Evolutionary conservation across 2,329 filamentous ascomycete genomes (phyloP), one percentile per base, ranked within the genome.

Genomic region (Hirsutella rhossiliensis): DNA sequence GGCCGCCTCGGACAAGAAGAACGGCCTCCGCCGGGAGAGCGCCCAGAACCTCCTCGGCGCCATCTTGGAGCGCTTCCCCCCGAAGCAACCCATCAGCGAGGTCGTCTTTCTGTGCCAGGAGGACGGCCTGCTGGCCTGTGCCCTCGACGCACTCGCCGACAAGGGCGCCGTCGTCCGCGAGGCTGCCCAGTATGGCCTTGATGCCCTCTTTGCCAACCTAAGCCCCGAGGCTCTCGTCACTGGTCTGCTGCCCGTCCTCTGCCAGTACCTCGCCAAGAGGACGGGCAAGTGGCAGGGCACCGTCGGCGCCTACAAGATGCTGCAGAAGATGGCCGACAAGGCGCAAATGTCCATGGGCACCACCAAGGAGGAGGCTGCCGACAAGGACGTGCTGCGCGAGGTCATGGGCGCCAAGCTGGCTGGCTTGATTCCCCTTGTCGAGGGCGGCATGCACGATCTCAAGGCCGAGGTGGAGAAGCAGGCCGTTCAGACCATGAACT

Each of bases 231-330:
- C 86, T 41, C 77, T 94, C 57, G 83, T 94, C 43, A 76, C 79
- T 50, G 89, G 85, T 18, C 75, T 98, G 37, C 71, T 98, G 42
- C 88, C 92, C 3, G 75, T 78, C 15, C 69, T 98, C 36, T 66
- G 72, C 49, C 66, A 73, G 43, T 97, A 97, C 62, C 73, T 98
- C 28, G 72, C 73, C 59, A 94, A 87, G 67, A 80, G 78, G 58
- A 84, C 87, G 15, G 89, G 87, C 52, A 98, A 98, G 68, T 98
- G 92, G 92, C 92, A 98, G 67, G 92, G 92, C 48, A 87, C 86
- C 15, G 86, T 96, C 43, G 89, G 84, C 48, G 92, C 87, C 39
- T 83, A 84, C 59, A 80, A 84, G 62, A 65, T 97, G 50, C 69
- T 98, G 46, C 88, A 92, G 61, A 87, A 82, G 64, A 94, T 97